phyloP scores from a whole-genome alignment of 495 filamentous ascomycete genomes.

The Xylaria venustula region DNA sequence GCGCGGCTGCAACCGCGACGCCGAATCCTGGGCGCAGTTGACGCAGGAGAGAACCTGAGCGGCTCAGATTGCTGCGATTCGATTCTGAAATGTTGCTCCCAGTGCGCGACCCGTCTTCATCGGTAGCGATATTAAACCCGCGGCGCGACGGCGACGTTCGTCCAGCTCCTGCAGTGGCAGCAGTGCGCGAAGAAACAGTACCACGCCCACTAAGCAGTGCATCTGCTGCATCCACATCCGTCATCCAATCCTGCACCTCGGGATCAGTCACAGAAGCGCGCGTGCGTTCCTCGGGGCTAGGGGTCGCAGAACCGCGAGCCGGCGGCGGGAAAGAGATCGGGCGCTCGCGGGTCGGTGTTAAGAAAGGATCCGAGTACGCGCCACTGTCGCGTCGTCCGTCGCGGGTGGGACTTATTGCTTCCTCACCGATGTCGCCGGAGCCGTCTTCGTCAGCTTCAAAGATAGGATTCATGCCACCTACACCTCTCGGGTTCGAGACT shows the following conservation, averaged over 20 bases:
- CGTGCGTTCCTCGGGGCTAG: constrained; percentile 27
- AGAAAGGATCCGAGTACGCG: constrained; percentile 41
- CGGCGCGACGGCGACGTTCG: constrained; percentile 11
- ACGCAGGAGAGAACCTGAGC: constrained; percentile 30
- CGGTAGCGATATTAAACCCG: not conserved
- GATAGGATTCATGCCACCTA: constrained; percentile 53
- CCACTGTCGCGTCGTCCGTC: constrained; percentile 23
- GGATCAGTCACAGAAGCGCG: constrained; percentile 34
- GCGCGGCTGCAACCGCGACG: constrained; percentile 21
- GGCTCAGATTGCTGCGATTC: constrained; percentile 35
- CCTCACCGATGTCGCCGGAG: constrained; percentile 26
- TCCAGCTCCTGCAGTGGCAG: not conserved
- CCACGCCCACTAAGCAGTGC: constrained; percentile 36
- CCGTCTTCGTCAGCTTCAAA: constrained; percentile 70
- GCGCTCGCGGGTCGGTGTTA: constrained; percentile 33
- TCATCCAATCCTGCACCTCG: constrained; percentile 61
- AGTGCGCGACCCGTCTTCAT: constrained; percentile 31
- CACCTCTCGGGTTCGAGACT: constrained; percentile 13
- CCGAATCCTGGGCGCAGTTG: constrained; percentile 21
- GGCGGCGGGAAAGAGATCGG: constrained; percentile 24
- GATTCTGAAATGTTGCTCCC: constrained; percentile 42
- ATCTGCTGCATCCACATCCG: constrained; percentile 57
- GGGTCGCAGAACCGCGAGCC: constrained; percentile 22
- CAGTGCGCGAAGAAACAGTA: constrained; percentile 1
- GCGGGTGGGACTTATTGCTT: constrained; percentile 21